Conservation (phyloP, 2,329 filamentous ascomycete genomes). For the Colletotrichum somersetense region DNA sequence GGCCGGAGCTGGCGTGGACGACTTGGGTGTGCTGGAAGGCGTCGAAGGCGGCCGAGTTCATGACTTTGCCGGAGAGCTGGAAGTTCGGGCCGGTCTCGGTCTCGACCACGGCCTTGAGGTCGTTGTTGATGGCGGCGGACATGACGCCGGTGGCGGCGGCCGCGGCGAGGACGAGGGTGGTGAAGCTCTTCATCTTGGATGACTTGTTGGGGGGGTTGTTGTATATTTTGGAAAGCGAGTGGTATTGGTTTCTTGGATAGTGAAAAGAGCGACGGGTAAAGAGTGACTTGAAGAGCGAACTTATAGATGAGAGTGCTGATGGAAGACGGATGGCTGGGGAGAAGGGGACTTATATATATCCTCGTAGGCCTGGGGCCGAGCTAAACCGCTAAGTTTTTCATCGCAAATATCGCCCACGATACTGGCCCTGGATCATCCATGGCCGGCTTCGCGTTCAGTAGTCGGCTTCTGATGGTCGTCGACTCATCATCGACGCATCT, state of each 20-base stretch:
- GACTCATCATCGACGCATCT: constrained; percentile 2
- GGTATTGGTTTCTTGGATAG: background rate
- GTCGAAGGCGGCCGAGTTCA: constrained; percentile 31
- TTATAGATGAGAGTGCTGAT: background rate
- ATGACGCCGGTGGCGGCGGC: constrained; percentile 28
- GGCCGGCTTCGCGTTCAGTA: background rate
- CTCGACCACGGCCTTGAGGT: background rate
- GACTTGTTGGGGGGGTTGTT: no score
- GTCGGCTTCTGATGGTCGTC: constrained; percentile 3
- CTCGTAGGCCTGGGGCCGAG: background rate
- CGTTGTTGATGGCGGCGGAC: constrained; percentile 22
- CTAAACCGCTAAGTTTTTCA: background rate
- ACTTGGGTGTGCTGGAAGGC: constrained; percentile 12
- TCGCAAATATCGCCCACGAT: background rate
- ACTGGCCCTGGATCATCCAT: background rate
- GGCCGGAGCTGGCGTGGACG: background rate
- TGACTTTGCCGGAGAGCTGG: background rate
- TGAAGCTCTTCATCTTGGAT: constrained; percentile 36
- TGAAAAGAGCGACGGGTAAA: background rate
- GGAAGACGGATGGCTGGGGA: background rate
- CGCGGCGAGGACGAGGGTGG: constrained; percentile 20
- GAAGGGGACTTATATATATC: constrained; percentile 19
- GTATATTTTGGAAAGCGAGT: constrained; percentile 23
- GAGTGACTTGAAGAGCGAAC: constrained; percentile 16
- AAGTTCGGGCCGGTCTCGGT: background rate